Evolutionary conservation across 805 yeast genomes (phyloP), one percentile per base, ranked within the genome.

Genomic region (Metschnikowia reukaufii): DNA sequence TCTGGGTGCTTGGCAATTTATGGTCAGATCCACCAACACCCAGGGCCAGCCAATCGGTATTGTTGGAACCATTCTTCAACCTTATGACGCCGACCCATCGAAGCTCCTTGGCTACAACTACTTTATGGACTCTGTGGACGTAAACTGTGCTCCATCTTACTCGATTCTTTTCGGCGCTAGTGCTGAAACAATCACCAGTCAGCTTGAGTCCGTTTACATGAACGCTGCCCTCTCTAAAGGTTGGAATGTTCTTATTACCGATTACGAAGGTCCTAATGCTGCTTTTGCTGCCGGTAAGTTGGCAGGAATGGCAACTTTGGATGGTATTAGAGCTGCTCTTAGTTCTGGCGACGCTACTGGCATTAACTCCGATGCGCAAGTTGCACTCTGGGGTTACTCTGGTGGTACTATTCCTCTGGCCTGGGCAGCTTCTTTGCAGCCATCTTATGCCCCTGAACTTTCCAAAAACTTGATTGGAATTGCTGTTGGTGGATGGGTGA

Each of bases 341-440:
- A 34, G 44, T 2, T 43, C 59, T 8, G 50, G 49, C 3, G 45
- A 54, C 29, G 29, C 42, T 16, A 36, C 23, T 3, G 29, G 4
- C 3, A 25, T 25, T 13, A 25, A 4, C 5, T 3, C 4, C 3
- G 12, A 25, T 25, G 5, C 29, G 5, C 3, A 25, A 25, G 5
- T 54, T 19, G 58, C 41, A 6, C 30, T 69, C 39, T 67, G 67
- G 67, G 75, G 75, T 0, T 70, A 64, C 43, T 65, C 71, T 4
- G 75, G 75, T 10, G 74, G 73, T 6, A 58, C 70, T 1, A 48
- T 68, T 25, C 70, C 74, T 12, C 43, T 67, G 15, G 63, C 67
- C 6, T 70, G 74, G 74, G 73, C 72, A 12, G 64, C 68, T 3
- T 58, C 65, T 7, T 50, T 67, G 20, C 72, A 66, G 47, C 72